phyloP scores from a whole-genome alignment of 495 filamentous ascomycete genomes.

The Mytilinidion resinicola region DNA sequence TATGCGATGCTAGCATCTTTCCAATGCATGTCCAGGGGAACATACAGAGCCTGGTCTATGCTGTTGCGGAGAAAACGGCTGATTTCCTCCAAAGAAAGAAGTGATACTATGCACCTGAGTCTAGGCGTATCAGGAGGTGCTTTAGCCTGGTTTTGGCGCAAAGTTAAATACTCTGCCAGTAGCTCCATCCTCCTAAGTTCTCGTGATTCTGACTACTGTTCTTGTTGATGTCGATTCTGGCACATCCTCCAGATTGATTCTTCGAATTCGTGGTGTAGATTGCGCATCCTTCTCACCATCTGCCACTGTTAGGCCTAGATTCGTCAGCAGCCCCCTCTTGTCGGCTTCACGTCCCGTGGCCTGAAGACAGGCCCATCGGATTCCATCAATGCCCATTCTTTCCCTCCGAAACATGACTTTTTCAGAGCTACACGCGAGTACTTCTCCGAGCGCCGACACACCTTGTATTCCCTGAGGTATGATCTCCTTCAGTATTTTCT shows the following conservation, averaged over 20 bases:
- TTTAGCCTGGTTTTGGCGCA: too few relatives aligned
- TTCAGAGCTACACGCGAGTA: conserved; percentile 29
- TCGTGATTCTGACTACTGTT: too few relatives aligned
- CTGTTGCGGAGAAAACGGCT: conserved; percentile 24
- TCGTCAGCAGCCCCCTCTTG: not conserved
- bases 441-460: conserved; percentile 14
- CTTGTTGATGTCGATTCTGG: too few relatives aligned
- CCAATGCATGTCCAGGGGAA: conserved; percentile 20
- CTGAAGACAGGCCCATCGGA: conserved; percentile 34
- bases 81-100: conserved; percentile 11
- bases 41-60: conserved; percentile 18
- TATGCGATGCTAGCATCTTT: conserved; percentile 22
- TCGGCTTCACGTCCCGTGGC: conserved; percentile 12
- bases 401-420: conserved; percentile 13
- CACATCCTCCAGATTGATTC: too few relatives aligned
- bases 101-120: too few relatives aligned
- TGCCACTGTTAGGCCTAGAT: not conserved
- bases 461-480: conserved; percentile 1
- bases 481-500: conserved; percentile 15
- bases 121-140: too few relatives aligned
- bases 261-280: too few relatives aligned
- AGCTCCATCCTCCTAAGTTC: too few relatives aligned
- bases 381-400: conserved; percentile 29
- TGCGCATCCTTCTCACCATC: too few relatives aligned
- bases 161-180: too few relatives aligned